These are phyloP conservation scores for Claviceps lovelessii DNA, from an alignment of 2,329 filamentous ascomycete species.

Conservation along the genomic window DNA sequence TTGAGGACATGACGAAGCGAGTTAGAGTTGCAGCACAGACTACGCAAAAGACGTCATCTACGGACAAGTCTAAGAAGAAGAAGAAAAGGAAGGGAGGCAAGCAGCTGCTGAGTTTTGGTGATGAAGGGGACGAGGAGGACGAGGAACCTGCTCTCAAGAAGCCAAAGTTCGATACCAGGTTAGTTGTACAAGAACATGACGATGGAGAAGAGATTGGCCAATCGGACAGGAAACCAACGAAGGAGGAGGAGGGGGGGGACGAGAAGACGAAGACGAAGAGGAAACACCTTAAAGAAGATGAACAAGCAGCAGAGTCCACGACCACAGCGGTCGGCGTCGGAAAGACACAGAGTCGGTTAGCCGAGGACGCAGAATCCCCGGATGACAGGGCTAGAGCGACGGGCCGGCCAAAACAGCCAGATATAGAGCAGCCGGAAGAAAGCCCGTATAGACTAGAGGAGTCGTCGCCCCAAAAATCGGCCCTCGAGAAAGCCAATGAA, in stretches of 20 bases:
- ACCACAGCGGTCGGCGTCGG: conserved; percentile 5
- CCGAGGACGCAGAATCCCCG: not conserved
- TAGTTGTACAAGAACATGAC: conserved; percentile 45
- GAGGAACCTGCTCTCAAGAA: conserved; percentile 52
- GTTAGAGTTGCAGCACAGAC: conserved; percentile 39
- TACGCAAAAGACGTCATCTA: conserved; percentile 21
- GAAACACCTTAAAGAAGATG: conserved; percentile 10
- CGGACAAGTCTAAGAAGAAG: conserved; percentile 42
- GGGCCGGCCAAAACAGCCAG: not conserved
- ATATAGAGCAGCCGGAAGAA: conserved; percentile 9
- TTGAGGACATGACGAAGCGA: conserved; percentile 64
- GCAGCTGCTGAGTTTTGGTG: conserved; percentile 64
- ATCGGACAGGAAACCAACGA: conserved; percentile 11
- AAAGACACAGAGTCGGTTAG: not conserved
- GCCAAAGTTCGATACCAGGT: conserved; percentile 62
- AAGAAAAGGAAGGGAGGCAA: conserved; percentile 67
- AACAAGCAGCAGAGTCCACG: conserved; percentile 5
- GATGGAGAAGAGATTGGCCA: conserved; percentile 13
- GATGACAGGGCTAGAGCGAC: not conserved
- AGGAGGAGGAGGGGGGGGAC: not conserved
- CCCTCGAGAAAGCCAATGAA: conserved; percentile 58
- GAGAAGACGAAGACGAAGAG: conserved; percentile 14
- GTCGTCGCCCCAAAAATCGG: conserved; percentile 27
- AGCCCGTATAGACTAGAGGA: conserved; percentile 14
- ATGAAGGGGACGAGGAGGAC: conserved; percentile 43